These are phyloP conservation scores for Tricholoma terreum DNA, from an alignment of 768 basidiomycete species.

Conservation along the genomic window DNA sequence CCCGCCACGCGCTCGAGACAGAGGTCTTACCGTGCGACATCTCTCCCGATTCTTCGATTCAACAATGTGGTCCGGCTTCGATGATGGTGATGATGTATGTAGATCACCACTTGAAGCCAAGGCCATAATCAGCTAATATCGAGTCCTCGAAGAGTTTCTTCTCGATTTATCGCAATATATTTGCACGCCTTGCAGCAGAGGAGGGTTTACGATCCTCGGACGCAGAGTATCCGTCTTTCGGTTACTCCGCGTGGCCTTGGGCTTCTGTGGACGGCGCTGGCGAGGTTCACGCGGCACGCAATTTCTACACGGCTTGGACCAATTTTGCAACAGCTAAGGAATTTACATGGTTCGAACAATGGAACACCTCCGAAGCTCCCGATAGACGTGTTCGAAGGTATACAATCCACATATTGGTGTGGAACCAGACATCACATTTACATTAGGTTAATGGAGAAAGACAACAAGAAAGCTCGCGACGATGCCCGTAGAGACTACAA, in stretches of 20 bases:
- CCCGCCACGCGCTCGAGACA: slow-evolving; percentile 51
- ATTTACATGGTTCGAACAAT: slow-evolving; percentile 84
- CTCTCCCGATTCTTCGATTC: slow-evolving; percentile 82
- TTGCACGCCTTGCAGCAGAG: slow-evolving; percentile 77
- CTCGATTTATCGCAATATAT: slow-evolving; percentile 84
- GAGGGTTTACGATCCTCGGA: slow-evolving; percentile 51
- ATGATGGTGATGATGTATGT: slow-evolving; percentile 59
- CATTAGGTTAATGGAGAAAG: slow-evolving; percentile 85
- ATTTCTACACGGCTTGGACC: slow-evolving; percentile 84
- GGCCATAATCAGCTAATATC: slow-evolving; percentile 1
- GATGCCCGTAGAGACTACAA: slow-evolving; percentile 90
- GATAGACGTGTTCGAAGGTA: slow-evolving; percentile 82
- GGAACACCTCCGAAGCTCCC: slow-evolving; percentile 81
- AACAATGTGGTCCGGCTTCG: slow-evolving; percentile 61
- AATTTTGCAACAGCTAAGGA: slow-evolving; percentile 87
- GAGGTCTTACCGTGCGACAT: slow-evolving; percentile 79
- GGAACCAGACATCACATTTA: neutral
- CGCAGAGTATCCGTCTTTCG: slow-evolving; percentile 76
- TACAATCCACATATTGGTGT: slow-evolving; percentile 9
- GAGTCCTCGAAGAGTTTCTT: slow-evolving; percentile 70
- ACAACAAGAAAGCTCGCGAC: slow-evolving; percentile 90
- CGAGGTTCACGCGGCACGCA: slow-evolving; percentile 49
- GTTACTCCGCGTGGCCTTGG: slow-evolving; percentile 76
- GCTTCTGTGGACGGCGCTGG: slow-evolving; percentile 42
- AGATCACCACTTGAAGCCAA: neutral